These are phyloP conservation scores for Aspergillus sp. DNA, from an alignment of 2,329 filamentous ascomycete species.

Conservation along the genomic window DNA sequence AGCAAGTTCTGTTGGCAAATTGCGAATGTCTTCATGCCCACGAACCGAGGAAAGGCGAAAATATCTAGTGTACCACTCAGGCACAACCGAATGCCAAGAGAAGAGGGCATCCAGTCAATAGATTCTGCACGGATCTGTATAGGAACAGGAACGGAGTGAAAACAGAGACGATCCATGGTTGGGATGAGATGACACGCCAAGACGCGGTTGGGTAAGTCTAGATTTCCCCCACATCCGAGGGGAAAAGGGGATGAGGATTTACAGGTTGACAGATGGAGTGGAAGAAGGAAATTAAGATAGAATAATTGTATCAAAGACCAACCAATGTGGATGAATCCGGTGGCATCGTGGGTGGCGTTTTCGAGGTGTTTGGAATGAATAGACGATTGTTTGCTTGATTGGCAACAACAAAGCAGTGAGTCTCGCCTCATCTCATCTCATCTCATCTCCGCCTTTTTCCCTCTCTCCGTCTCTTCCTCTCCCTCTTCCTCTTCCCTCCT, in stretches of 20 bases:
- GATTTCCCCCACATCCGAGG: neutral
- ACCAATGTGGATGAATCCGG: neutral
- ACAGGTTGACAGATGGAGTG: no score
- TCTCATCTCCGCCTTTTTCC: constrained; percentile 2
- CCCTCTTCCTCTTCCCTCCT: constrained; percentile 1
- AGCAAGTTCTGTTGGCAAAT: no score
- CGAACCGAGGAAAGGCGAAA: no score
- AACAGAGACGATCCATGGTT: neutral
- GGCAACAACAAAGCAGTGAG: neutral
- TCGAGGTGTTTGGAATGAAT: no score
- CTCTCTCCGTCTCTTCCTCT: constrained; percentile 2
- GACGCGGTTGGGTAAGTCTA: neutral
- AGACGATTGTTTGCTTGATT: neutral
- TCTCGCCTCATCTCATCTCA: constrained; percentile 8
- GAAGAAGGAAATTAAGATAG: neutral
- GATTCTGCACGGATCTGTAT: no score
- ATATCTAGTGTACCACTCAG: neutral
- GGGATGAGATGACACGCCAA: neutral
- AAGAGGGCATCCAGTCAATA: neutral
- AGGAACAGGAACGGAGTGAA: neutral
- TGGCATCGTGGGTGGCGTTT: no score
- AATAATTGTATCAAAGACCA: no score
- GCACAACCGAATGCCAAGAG: neutral
- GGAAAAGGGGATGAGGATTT: neutral
- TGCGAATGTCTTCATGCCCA: no score